These are phyloP conservation scores for Syncephalastrum sp. DNA, from an alignment of 371 early-diverging fungal species.

Conservation along the genomic window DNA sequence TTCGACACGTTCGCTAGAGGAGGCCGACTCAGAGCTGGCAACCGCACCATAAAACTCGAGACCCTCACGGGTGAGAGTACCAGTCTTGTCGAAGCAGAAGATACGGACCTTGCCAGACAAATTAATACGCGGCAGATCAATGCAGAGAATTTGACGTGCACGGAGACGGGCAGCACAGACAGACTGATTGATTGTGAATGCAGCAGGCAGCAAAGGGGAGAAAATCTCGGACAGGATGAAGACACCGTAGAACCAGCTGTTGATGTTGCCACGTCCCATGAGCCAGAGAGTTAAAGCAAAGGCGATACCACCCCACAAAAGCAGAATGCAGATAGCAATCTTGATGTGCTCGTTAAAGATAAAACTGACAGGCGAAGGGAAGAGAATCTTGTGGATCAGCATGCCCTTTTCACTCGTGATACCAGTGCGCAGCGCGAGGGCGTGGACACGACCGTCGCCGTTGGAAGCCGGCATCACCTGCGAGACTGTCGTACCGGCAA, in stretches of 20 bases:
- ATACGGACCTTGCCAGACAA: slow-evolving; percentile 86
- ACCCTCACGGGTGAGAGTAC: slow-evolving; percentile 75
- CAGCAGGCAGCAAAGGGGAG: slow-evolving; percentile 69
- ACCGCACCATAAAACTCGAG: slow-evolving; percentile 61
- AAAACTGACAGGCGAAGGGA: slow-evolving; percentile 64
- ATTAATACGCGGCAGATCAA: slow-evolving; percentile 77
- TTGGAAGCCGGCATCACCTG: slow-evolving; percentile 32
- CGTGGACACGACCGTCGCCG: slow-evolving; percentile 19
- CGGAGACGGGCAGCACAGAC: slow-evolving; percentile 67
- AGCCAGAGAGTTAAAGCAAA: slow-evolving; percentile 54
- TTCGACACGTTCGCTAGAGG: slow-evolving; percentile 13
- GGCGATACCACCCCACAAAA: slow-evolving; percentile 59
- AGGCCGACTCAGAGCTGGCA: not conserved
- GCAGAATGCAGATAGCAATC: slow-evolving; percentile 60
- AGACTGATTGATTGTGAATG: slow-evolving; percentile 69
- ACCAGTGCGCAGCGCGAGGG: slow-evolving; percentile 72
- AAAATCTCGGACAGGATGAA: slow-evolving; percentile 68
- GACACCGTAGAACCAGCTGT: slow-evolving; percentile 59
- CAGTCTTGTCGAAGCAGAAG: slow-evolving; percentile 91
- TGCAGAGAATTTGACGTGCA: slow-evolving; percentile 60
- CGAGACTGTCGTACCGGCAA: slow-evolving; percentile 62
- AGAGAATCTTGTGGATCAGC: slow-evolving; percentile 76
- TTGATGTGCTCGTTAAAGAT: slow-evolving; percentile 75
- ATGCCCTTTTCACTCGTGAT: slow-evolving; percentile 74
- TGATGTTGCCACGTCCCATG: slow-evolving; percentile 50